Base-by-base conservation (phyloP, 805 yeast species). In the Debaryomyces prosopidis region DNA sequence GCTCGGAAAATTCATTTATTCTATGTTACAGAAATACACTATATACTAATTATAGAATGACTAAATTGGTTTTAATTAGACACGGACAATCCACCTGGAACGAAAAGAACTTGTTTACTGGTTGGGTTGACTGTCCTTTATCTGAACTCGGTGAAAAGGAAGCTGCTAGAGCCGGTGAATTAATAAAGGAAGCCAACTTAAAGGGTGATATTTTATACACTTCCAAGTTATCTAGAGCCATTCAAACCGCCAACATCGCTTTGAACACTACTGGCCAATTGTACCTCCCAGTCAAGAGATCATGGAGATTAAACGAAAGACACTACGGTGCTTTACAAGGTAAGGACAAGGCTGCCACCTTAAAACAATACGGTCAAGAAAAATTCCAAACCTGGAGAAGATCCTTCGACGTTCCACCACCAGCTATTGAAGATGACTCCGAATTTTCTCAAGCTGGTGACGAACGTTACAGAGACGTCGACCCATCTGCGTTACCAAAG, bases 1-100 rank as follows among this genome's bases (percentile, higher is more conserved):
- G 11, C 33, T 3, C 5, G 8, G 17, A 34, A 7, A 2, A 18
- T 14, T 7, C 19, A 34, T 34, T 11, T 23, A 23, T 23, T 23
- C 6, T 23, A 23, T 23, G 11, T 12, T 18, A 20, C 3, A 16
- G n/a, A 14, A 18, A 36, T 17, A 36, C 9, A 11, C 16, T 3
- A 19, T 15, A 23, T 16, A n/a, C 34, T 26, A 38, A 16, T 15
- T 7, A 14, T 20, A 61, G 41, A 49, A 72, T 72, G 77, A 73
- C 71, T 46, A 89, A 87, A 74, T 80, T 91, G 73, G 84, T 91
- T 68, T 80, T 91, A 68, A 90, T 92, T 59, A 91, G 98, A 81
- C 98, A 91, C 91, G 98, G 98, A 64, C 96, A 92, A 81, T 88
- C 96, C 77, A 97, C 89, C 73, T 91, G 98, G 98, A 91, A 91